A percentile compares a stretch with the other conserved stretches of the same genome.
Conservation (phyloP, 208 protist species). For the Wallacemonas rigidus region DNA sequence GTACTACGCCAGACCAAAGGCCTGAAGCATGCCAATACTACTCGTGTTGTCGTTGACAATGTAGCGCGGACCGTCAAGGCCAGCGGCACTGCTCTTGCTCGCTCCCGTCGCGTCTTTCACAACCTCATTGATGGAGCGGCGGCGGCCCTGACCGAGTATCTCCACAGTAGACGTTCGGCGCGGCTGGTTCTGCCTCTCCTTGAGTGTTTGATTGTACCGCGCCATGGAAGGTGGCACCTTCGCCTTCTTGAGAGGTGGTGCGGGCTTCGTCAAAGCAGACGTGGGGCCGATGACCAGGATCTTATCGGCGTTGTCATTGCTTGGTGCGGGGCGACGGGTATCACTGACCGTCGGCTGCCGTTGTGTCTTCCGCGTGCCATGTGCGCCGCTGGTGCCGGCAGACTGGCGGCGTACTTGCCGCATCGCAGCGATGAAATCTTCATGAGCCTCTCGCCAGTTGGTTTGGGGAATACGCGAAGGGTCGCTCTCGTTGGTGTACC, state of each 20-base stretch:
- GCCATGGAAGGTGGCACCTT: slow-evolving; percentile 61
- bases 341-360: slow-evolving; percentile 12
- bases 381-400: slow-evolving; percentile 11
- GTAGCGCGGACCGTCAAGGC: slow-evolving; percentile 39
- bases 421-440: slow-evolving; percentile 87
- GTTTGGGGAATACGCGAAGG: slow-evolving; percentile 43
- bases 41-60: slow-evolving; percentile 85
- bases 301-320: slow-evolving; percentile 17
- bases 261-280: background rate
- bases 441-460: slow-evolving; percentile 88
- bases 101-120: slow-evolving; percentile 5
- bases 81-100: slow-evolving; percentile 22
- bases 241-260: slow-evolving; percentile 9
- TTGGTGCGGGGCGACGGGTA: background rate
- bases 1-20: slow-evolving; percentile 71
- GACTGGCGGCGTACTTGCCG: slow-evolving; percentile 31
- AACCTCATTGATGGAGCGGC: slow-evolving; percentile 16
- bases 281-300: background rate
- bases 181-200: slow-evolving; percentile 45
- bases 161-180: slow-evolving; percentile 21
- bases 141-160: slow-evolving; percentile 12
- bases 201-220: slow-evolving; percentile 51
- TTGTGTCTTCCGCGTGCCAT: slow-evolving; percentile 3
- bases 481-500: slow-evolving; percentile 20
- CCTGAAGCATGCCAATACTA: slow-evolving; percentile 87